Conservation (phyloP, 805 yeast genomes). For the Wickerhamiella domercqiae region DNA sequence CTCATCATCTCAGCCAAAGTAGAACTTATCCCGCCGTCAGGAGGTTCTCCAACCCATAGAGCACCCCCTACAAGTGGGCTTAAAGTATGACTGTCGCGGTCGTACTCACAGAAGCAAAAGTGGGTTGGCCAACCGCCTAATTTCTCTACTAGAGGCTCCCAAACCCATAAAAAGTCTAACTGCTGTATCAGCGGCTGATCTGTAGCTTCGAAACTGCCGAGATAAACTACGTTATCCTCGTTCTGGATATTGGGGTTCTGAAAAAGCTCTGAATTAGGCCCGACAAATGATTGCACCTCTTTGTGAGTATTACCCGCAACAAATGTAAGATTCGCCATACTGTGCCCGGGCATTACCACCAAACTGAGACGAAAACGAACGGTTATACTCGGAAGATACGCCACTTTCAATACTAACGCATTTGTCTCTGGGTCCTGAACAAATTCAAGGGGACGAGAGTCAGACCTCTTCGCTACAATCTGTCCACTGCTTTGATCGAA, state of each 20-base stretch:
- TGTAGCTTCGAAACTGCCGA: constrained; percentile 22
- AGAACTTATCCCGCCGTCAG: not conserved
- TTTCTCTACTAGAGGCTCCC: constrained; percentile 15
- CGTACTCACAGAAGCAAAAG: constrained; percentile 29
- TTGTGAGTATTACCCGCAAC: constrained; percentile 17
- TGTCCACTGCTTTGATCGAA: constrained; percentile 5
- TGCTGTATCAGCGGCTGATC: constrained; percentile 11
- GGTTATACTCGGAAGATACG: constrained; percentile 11
- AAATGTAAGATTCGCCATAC: constrained; percentile 18
- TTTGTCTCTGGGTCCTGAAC: constrained; percentile 15
- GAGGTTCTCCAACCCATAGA: constrained; percentile 21
- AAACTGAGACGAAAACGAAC: constrained; percentile 10
- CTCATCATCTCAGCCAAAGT: not conserved
- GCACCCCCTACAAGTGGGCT: constrained; percentile 22
- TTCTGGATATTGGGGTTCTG: constrained; percentile 26
- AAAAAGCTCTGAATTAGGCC: constrained; percentile 20
- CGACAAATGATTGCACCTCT: constrained; percentile 21
- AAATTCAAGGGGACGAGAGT: constrained; percentile 12
- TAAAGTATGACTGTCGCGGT: constrained; percentile 21
- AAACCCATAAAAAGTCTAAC: constrained; percentile 22
- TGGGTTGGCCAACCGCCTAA: constrained; percentile 21
- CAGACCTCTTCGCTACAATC: constrained; percentile 6
- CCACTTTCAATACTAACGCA: constrained; percentile 13
- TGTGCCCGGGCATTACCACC: constrained; percentile 11
- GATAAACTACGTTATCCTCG: constrained; percentile 23